Conservation (phyloP, 2,329 filamentous ascomycete genomes). For the Fusarium ramigenum region DNA sequence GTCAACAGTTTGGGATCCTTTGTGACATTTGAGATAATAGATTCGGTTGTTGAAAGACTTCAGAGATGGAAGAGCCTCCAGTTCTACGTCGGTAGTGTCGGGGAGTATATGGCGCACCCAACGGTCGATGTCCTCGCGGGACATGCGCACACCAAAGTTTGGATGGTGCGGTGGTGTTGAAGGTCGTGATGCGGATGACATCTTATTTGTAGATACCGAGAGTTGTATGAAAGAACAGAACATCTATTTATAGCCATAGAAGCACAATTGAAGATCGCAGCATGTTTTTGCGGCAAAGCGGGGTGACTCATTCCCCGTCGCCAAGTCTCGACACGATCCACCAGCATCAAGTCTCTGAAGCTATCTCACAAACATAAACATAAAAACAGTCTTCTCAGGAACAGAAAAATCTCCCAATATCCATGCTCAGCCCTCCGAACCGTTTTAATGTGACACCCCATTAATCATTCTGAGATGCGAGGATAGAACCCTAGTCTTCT, state of each 20-base stretch:
- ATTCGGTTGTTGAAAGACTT: constrained; percentile 18
- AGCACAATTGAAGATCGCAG: neutral
- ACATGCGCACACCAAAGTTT: neutral
- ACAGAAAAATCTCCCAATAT: neutral
- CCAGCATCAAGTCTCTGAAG: too few relatives aligned
- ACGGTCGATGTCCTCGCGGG: neutral
- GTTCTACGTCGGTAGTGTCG: accelerated
- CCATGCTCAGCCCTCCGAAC: accelerated
- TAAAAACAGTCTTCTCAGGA: accelerated
- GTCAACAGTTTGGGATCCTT: accelerated
- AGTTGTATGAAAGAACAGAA: accelerated
- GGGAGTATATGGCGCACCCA: neutral
- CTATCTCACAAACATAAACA: neutral
- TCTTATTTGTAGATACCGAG: accelerated
- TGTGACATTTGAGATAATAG: neutral
- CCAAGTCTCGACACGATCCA: neutral
- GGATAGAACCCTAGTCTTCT: neutral
- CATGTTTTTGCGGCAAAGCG: neutral
- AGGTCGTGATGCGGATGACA: neutral
- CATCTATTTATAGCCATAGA: too few relatives aligned
- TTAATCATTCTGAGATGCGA: neutral
- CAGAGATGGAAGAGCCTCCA: neutral
- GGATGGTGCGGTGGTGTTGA: neutral
- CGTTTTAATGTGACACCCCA: too few relatives aligned
- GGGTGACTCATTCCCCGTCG: neutral